Conservation (phyloP, 495 filamentous ascomycete species). For the Xylaria palmicola region DNA sequence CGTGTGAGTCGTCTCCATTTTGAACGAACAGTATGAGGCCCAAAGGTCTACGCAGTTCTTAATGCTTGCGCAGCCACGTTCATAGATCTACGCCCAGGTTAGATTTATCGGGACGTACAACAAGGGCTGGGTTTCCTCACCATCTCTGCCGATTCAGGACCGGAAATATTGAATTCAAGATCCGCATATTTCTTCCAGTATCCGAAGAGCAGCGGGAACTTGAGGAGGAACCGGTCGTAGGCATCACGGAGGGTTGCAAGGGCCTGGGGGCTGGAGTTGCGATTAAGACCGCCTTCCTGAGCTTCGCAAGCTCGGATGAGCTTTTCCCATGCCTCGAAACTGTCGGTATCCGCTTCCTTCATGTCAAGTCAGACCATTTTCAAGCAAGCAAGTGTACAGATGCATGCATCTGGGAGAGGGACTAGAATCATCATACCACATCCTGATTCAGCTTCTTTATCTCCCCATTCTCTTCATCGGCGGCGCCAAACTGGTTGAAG, state of each 20-base stretch:
- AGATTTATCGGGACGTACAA: background rate
- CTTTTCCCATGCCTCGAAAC: constrained; percentile 94
- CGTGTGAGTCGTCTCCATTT: constrained; percentile 94
- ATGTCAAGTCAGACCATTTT: constrained; percentile 2
- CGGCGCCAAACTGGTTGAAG: constrained; percentile 63
- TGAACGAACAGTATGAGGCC: constrained; percentile 96
- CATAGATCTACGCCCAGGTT: constrained; percentile 69
- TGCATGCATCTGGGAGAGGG: constrained; percentile 1
- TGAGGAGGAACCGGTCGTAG: constrained; percentile 91
- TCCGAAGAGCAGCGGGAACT: constrained; percentile 93
- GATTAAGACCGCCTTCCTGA: constrained; percentile 89
- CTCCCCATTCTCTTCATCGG: constrained; percentile 84
- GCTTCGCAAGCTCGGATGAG: constrained; percentile 78
- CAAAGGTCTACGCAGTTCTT: constrained; percentile 92
- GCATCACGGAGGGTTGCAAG: constrained; percentile 79
- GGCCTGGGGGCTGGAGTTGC: constrained; percentile 93
- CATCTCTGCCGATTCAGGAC: constrained; percentile 97
- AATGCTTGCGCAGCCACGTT: constrained; percentile 91
- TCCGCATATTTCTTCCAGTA: constrained; percentile 99
- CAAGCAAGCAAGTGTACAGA: constrained; percentile 1
- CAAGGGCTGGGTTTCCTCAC: constrained; percentile 47
- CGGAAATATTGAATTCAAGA: constrained; percentile 92
- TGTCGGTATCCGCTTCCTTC: constrained; percentile 76
- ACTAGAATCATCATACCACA: constrained; percentile 59
- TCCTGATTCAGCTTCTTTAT: constrained; percentile 74